Conservation (phyloP, 495 filamentous ascomycete species). For the Aspergillus avenaceus region DNA sequence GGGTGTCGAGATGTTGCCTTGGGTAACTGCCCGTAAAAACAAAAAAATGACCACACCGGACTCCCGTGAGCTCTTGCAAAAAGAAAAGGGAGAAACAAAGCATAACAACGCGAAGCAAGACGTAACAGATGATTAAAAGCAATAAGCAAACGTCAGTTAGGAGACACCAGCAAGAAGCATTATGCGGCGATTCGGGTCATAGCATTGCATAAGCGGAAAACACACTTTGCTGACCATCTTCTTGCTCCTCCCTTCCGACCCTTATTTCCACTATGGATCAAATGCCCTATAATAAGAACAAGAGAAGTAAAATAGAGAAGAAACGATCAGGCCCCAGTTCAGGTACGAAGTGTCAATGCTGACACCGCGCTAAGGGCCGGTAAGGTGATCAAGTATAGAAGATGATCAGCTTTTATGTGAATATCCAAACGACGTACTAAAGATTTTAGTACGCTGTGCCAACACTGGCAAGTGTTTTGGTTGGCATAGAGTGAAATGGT, state of each 20-base stretch:
- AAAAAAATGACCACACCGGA: constrained; percentile 41
- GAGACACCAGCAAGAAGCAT: constrained; percentile 35
- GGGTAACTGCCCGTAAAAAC: constrained; percentile 37
- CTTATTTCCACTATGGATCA: constrained; percentile 26
- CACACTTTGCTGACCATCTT: constrained; percentile 31
- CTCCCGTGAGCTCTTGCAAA: constrained; percentile 43
- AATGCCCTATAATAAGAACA: constrained; percentile 24
- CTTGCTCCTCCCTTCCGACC: constrained; percentile 34
- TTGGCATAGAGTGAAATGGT: constrained; percentile 42
- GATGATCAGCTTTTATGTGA: neutral
- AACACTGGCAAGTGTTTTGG: constrained; percentile 43
- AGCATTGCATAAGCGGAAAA: constrained; percentile 25
- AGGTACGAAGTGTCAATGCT: neutral
- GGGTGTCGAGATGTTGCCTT: constrained; percentile 40
- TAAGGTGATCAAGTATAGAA: constrained; percentile 2
- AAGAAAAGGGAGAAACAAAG: constrained; percentile 18
- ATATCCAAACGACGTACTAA: neutral
- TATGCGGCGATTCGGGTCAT: constrained; percentile 31
- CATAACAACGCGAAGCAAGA: constrained; percentile 14
- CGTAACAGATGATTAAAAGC: constrained; percentile 21
- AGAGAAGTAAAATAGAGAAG: constrained; percentile 19
- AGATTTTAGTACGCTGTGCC: constrained; percentile 44
- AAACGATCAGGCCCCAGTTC: constrained; percentile 2
- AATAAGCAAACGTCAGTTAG: constrained; percentile 25
- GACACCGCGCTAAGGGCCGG: neutral